Evolutionary conservation across 441 rosid species (phyloP).

Genomic region (California macrophylla): DNA sequence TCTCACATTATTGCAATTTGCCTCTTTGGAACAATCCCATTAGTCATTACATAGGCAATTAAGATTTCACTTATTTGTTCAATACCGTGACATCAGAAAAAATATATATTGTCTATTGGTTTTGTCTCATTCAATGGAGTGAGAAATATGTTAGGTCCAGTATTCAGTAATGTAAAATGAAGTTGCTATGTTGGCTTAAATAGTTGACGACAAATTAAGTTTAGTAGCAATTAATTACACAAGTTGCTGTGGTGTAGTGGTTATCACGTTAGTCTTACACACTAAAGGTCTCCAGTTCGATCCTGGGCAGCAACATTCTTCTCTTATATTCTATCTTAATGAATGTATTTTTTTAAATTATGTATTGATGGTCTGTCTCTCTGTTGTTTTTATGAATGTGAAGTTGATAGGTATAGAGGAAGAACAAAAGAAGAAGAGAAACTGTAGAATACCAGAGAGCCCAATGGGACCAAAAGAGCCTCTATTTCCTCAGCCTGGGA

Average conservation of each 20-base stretch:
- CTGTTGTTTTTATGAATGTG: not conserved
- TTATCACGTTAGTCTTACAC: slow-evolving; percentile 8
- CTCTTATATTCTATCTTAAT: no score
- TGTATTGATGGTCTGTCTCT: not conserved
- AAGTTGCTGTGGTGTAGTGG: slow-evolving; percentile 9
- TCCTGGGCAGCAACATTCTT: slow-evolving; percentile 6
- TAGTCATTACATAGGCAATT: not conserved
- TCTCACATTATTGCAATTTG: not conserved
- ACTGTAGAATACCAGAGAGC: slow-evolving; percentile 29
- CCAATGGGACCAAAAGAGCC: slow-evolving; percentile 40
- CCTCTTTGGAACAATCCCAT: not conserved
- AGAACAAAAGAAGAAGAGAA: slow-evolving; percentile 34
- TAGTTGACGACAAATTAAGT: no score
- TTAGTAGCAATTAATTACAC: not conserved
- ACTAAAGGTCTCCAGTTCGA: slow-evolving; percentile 3
- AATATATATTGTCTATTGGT: not conserved
- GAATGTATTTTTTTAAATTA: no score
- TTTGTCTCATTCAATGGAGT: not conserved
- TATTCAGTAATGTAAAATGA: no score
- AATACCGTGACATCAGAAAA: not conserved
- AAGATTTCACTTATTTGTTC: not conserved
- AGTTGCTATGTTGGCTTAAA: not conserved
- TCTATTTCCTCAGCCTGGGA: slow-evolving; percentile 9
- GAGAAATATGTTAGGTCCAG: not conserved
- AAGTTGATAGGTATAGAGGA: slow-evolving; percentile 31